Base-by-base conservation (phyloP, 1,139 yeast genomes). In the Hansenula sp. region DNA sequence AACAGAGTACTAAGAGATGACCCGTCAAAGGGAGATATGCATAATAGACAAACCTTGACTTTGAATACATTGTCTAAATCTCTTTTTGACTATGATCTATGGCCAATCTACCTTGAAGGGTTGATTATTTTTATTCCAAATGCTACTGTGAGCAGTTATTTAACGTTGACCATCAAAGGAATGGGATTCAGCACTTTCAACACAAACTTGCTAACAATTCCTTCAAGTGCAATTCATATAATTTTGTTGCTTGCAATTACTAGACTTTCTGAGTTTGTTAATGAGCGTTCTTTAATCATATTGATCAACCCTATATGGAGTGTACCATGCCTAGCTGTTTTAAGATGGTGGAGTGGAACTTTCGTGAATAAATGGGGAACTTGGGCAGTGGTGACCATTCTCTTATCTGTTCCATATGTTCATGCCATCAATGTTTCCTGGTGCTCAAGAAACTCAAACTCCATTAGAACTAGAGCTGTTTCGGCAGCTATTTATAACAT, bases 21-120 rank as follows among this genome's bases (percentile, higher is more conserved):
- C 52, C 86, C 87, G 4, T 63, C 76, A 7, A 81, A 82, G 62
- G 84, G 86, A 15, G 81, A 76, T 48, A 81, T 81, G 86, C 73
- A 80, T 58, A 81, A 81, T 54, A 65, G 87, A 49, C 79, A 81
- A 53, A 78, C 79, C 1, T 65, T 81, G 11, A 59, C 70, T 6
- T 60, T 65, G 29, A 66, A 54, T 42, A 68, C 68, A 41, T 58
- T 80, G 30, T 54, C 65, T 54, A 59, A 60, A 36, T 65, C 81
- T 5, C 47, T 79, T 11, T 41, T 54, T 11, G 86, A 81, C 56
- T 77, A 69, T 51, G 81, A 80, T 57, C 57, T 79, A 46, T 74
- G 79, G 76, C 86, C 86, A 3, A 55, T 81, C 13, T 77, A 77
- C 51, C 46, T 70, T 9, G 62, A 77, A 40, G 77, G 85, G 1